A percentile compares a stretch with the other conserved stretches of the same genome.
Conservation (phyloP, 2,329 filamentous ascomycete species). For the Keithomyces neogunnii region DNA sequence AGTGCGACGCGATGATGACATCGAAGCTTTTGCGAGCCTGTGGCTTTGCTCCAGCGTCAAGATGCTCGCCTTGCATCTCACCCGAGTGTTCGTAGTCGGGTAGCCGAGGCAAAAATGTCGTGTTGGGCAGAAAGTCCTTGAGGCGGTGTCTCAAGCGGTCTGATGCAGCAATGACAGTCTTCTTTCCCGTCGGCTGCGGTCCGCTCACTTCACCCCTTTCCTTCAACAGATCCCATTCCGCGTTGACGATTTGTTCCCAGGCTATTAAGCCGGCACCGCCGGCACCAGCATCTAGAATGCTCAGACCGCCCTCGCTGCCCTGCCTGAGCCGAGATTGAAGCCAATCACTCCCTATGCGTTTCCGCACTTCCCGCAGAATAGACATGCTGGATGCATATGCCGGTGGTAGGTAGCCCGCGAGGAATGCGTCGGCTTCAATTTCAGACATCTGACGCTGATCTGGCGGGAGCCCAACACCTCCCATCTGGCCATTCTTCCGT, state of each 20-base stretch:
- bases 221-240: slow-evolving; percentile 70
- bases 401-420: slow-evolving; percentile 61
- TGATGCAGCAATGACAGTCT: slow-evolving; percentile 72
- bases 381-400: slow-evolving; percentile 61
- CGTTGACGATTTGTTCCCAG: slow-evolving; percentile 68
- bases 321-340: slow-evolving; percentile 53
- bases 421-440: slow-evolving; percentile 66
- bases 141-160: slow-evolving; percentile 66
- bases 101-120: slow-evolving; percentile 84
- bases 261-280: slow-evolving; percentile 67
- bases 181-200: slow-evolving; percentile 54
- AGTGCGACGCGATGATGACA: slow-evolving; percentile 81
- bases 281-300: slow-evolving; percentile 65
- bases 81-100: slow-evolving; percentile 71
- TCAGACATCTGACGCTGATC: slow-evolving; percentile 59
- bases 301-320: slow-evolving; percentile 46
- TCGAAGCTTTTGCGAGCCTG: slow-evolving; percentile 73
- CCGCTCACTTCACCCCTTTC: slow-evolving; percentile 36
- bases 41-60: slow-evolving; percentile 48
- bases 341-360: slow-evolving; percentile 64
- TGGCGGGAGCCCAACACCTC: slow-evolving; percentile 55
- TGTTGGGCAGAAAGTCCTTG: slow-evolving; percentile 73
- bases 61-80: slow-evolving; percentile 46
- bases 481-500: slow-evolving; percentile 50
- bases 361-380: slow-evolving; percentile 63